These are phyloP conservation scores for Xylaria curta DNA, from an alignment of 495 filamentous ascomycete genomes.

Conservation along the genomic window DNA sequence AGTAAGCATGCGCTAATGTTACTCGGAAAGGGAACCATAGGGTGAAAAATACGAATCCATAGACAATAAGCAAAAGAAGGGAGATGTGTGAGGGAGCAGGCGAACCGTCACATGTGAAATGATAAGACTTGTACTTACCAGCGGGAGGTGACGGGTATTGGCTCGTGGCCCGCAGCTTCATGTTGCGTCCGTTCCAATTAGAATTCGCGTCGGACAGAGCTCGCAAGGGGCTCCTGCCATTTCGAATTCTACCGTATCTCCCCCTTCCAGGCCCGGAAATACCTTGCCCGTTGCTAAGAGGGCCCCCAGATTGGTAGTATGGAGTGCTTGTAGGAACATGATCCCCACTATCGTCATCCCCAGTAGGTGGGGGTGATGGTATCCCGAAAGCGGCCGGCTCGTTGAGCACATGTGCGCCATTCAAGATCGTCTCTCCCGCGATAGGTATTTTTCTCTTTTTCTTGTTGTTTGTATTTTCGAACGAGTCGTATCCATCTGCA, in stretches of 20 bases:
- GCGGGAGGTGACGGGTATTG: constrained; percentile 47
- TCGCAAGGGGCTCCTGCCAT: constrained; percentile 71
- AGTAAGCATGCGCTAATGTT: constrained; percentile 18
- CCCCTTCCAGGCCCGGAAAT: constrained; percentile 83
- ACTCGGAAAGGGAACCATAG: not conserved
- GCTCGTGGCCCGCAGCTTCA: constrained; percentile 48
- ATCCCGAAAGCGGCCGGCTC: constrained; percentile 49
- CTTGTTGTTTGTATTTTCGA: constrained; percentile 99
- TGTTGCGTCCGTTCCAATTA: constrained; percentile 57
- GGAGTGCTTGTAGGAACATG: constrained; percentile 45
- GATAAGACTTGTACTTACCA: constrained; percentile 46
- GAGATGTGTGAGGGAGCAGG: not conserved
- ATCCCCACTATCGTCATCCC: constrained; percentile 41
- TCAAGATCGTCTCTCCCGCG: constrained; percentile 65
- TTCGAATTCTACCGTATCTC: constrained; percentile 70
- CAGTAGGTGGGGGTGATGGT: constrained; percentile 32
- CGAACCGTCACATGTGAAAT: not conserved
- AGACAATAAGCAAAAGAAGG: not conserved
- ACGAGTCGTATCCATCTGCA: constrained; percentile 91
- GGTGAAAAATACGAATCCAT: not conserved
- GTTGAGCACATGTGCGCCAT: constrained; percentile 59
- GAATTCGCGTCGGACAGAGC: constrained; percentile 57
- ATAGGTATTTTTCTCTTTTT: constrained; percentile 98
- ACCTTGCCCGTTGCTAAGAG: constrained; percentile 60
- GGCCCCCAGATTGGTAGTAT: constrained; percentile 45